Conservation (phyloP, 2,329 filamentous ascomycete species). For the Colletotrichum australisinense region DNA sequence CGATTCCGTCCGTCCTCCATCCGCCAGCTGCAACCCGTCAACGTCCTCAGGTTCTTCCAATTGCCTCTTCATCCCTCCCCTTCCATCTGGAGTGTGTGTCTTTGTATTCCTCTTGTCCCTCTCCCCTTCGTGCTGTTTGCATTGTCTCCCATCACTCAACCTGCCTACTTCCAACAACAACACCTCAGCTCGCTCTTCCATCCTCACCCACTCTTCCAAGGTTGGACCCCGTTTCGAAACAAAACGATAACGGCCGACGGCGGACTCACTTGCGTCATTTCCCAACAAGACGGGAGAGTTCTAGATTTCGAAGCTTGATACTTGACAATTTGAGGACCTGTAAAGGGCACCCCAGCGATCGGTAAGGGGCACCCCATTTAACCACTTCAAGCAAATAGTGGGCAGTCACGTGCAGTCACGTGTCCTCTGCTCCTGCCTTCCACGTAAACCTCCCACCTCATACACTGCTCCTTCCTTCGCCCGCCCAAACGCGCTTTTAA, state of each 20-base stretch:
- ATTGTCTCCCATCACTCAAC: background rate
- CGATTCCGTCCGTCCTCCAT: slow-evolving; percentile 23
- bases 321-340: too few relatives aligned
- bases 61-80: slow-evolving; percentile 18
- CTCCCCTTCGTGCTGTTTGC: background rate
- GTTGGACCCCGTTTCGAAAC: slow-evolving; percentile 12
- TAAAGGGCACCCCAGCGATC: too few relatives aligned
- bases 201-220: background rate
- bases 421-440: too few relatives aligned
- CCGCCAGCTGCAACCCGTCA: background rate
- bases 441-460: too few relatives aligned
- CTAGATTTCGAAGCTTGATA: background rate
- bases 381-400: too few relatives aligned
- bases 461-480: too few relatives aligned
- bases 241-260: slow-evolving; percentile 1
- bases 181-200: background rate
- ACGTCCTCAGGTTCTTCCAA: slow-evolving; percentile 7
- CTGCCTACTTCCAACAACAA: background rate
- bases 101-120: slow-evolving; percentile 4
- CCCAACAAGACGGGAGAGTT: background rate
- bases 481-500: too few relatives aligned
- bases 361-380: too few relatives aligned
- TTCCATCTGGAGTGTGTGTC: slow-evolving; percentile 12
- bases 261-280: slow-evolving; percentile 24
- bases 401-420: too few relatives aligned